Percentiles rank a stretch among this genome's conserved stretches.
Conservation (phyloP, 768 basidiomycete genomes). For the Psilocybe sp. region DNA sequence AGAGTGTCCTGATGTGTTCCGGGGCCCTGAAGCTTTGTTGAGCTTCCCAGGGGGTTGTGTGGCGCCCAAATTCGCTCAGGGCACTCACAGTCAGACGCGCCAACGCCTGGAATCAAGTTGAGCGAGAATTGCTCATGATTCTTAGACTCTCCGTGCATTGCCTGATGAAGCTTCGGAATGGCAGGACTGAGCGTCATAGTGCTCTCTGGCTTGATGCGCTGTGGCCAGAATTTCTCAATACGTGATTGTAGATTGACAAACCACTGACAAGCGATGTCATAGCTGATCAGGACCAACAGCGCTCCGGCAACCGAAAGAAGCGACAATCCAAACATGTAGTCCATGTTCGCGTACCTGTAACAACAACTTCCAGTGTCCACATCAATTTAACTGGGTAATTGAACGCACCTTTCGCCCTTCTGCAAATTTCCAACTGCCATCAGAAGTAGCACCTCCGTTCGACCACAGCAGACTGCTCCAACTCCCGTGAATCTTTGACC, state of each 20-base stretch:
- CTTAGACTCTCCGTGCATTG: conserved; percentile 17
- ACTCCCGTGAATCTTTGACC: conserved; percentile 14
- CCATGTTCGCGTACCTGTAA: conserved; percentile 14
- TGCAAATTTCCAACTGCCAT: conserved; percentile 23
- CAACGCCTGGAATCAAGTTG: conserved; percentile 21
- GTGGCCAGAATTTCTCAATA: conserved; percentile 6
- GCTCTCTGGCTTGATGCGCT: neutral
- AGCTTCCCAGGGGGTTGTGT: conserved; percentile 20
- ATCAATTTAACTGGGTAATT: neutral
- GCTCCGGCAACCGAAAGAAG: neutral
- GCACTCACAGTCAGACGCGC: conserved; percentile 28
- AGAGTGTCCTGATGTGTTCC: conserved; percentile 10
- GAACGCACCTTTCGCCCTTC: conserved; percentile 28
- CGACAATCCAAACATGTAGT: conserved; percentile 9
- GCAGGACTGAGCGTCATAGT: conserved; percentile 2
- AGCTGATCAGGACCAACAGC: conserved; percentile 14
- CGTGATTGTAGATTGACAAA: too few relatives aligned
- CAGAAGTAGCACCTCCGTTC: conserved; percentile 9
- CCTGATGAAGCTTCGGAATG: conserved; percentile 29
- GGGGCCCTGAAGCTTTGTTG: conserved; percentile 31
- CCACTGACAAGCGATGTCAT: conserved; percentile 32
- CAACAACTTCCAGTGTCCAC: neutral
- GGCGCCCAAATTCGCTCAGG: conserved; percentile 30
- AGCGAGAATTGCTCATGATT: conserved; percentile 23
- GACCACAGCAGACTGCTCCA: conserved; percentile 2